phyloP scores from a whole-genome alignment of 495 filamentous ascomycete genomes.

The Aspergillus bridgeri region DNA sequence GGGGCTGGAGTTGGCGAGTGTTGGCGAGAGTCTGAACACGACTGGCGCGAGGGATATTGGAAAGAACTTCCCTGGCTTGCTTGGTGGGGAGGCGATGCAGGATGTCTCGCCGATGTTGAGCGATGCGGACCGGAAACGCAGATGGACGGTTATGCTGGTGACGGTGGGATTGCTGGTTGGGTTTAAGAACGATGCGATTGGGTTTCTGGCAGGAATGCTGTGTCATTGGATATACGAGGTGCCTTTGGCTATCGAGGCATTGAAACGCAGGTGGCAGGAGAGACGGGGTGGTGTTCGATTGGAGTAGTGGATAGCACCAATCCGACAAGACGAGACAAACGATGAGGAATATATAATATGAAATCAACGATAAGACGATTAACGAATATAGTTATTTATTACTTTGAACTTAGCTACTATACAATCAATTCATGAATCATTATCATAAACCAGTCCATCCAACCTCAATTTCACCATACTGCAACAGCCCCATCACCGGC shows the following conservation, averaged over 20 bases:
- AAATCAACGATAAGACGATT: too few species aligned
- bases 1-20: conserved; percentile 78
- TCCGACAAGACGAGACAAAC: too few species aligned
- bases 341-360: too few species aligned
- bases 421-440: background rate
- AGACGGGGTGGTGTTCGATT: conserved; percentile 29
- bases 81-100: conserved; percentile 40
- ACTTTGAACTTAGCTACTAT: background rate
- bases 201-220: conserved; percentile 76
- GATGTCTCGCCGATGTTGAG: conserved; percentile 40
- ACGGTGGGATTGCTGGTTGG: conserved; percentile 77
- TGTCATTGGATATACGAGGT: conserved; percentile 57
- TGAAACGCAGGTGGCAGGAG: conserved; percentile 24
- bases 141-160: conserved; percentile 85
- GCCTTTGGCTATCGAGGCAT: conserved; percentile 29
- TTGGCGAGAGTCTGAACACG: conserved; percentile 77
- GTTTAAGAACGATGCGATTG: conserved; percentile 86
- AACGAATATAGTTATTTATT: background rate
- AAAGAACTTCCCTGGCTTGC: conserved; percentile 18
- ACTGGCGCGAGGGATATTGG: conserved; percentile 59
- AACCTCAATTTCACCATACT: too few species aligned
- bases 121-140: conserved; percentile 60
- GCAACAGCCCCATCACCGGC: too few species aligned
- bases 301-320: too few species aligned
- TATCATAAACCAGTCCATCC: too few species aligned